Conservation (phyloP, 805 yeast genomes). For the Komagataella mondaviorum region DNA sequence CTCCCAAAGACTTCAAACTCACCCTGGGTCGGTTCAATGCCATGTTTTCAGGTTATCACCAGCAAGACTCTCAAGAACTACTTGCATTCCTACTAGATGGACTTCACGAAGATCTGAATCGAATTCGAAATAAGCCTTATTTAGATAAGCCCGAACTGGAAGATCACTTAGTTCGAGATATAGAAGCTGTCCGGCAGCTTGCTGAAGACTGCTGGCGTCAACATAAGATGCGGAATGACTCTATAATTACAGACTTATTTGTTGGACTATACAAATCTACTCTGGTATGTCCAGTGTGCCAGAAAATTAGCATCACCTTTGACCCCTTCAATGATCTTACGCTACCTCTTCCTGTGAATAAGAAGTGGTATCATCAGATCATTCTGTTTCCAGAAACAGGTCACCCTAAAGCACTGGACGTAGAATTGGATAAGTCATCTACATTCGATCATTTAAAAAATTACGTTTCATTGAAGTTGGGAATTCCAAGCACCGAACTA, state of each 20-base stretch:
- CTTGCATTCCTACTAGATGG: slow-evolving; percentile 80
- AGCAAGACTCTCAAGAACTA: slow-evolving; percentile 92
- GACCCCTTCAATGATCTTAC: slow-evolving; percentile 92
- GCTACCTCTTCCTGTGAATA: slow-evolving; percentile 70
- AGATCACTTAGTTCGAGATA: slow-evolving; percentile 45
- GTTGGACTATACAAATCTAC: slow-evolving; percentile 89
- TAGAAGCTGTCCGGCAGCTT: slow-evolving; percentile 37
- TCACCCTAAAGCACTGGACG: slow-evolving; percentile 40
- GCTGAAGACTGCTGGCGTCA: slow-evolving; percentile 73
- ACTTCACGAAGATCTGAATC: slow-evolving; percentile 82
- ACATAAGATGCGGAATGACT: slow-evolving; percentile 71
- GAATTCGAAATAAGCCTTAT: slow-evolving; percentile 72
- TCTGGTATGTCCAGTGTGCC: slow-evolving; percentile 75
- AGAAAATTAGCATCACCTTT: slow-evolving; percentile 71
- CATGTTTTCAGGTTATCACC: slow-evolving; percentile 69
- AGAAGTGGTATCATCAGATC: slow-evolving; percentile 57
- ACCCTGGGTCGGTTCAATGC: slow-evolving; percentile 70
- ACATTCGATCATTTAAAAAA: slow-evolving; percentile 48
- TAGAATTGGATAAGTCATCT: slow-evolving; percentile 57
- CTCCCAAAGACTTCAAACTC: slow-evolving; percentile 70
- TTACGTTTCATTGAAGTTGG: slow-evolving; percentile 40
- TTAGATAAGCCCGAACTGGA: slow-evolving; percentile 77
- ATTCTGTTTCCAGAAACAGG: slow-evolving; percentile 47
- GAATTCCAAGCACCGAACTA: slow-evolving; percentile 21
- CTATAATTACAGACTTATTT: slow-evolving; percentile 73